Percentiles rank a stretch among this genome's conserved stretches.
Evolutionary conservation across 1,284 basidiomycete genomes (phyloP).

Genomic region (Puccinia novopanici): DNA sequence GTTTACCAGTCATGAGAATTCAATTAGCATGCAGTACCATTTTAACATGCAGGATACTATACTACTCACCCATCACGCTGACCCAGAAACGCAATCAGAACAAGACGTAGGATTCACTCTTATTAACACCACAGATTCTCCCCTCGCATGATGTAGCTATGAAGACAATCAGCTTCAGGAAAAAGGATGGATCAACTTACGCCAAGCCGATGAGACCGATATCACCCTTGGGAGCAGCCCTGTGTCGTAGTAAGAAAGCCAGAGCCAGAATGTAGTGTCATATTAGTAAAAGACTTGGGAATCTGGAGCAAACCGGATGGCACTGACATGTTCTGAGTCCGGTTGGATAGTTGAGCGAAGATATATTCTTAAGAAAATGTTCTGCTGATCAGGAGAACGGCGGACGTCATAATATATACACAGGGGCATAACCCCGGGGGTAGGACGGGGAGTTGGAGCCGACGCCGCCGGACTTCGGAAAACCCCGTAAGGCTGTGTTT

Average conservation of each 20-base stretch:
- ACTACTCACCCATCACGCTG: constrained; percentile 32
- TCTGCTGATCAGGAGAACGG: no score
- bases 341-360: not conserved
- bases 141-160: constrained; percentile 1
- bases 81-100: not conserved
- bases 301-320: not conserved
- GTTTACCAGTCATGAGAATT: not conserved
- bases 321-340: constrained; percentile 31
- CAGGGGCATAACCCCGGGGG: no score
- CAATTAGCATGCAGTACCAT: not conserved
- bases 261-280: no score
- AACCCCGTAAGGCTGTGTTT: no score
- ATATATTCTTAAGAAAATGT: no score
- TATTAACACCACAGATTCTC: not conserved
- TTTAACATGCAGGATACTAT: not conserved
- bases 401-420: no score
- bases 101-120: not conserved
- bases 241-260: not conserved
- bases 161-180: not conserved
- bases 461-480: no score
- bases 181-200: constrained; percentile 13
- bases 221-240: constrained; percentile 36
- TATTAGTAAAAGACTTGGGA: not conserved
- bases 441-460: no score
- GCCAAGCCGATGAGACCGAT: constrained; percentile 50